These are phyloP conservation scores for Annona squamosa DNA, from an alignment of 164 flowering plant genomes.

Conservation along the genomic window DNA sequence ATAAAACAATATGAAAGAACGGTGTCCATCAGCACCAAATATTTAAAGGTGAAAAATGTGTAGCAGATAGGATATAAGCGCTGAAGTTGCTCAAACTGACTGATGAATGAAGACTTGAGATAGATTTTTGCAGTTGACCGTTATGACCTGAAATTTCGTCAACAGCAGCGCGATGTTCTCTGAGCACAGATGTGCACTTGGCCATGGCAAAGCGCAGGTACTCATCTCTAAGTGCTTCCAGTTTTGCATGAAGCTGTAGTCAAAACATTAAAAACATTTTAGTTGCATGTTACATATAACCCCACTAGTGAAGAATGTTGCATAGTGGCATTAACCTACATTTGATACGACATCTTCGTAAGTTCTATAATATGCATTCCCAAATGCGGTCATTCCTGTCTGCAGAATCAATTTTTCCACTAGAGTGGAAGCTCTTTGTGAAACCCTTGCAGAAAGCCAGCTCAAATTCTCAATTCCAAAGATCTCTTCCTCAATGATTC, in stretches of 20 bases:
- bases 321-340: slow-evolving; percentile 35
- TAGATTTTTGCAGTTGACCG: neutral
- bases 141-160: slow-evolving; percentile 76
- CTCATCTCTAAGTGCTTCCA: slow-evolving; percentile 89
- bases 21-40: slow-evolving; percentile 3
- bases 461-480: slow-evolving; percentile 87
- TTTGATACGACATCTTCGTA: slow-evolving; percentile 82
- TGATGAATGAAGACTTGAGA: neutral
- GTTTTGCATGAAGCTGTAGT: slow-evolving; percentile 75
- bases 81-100: neutral
- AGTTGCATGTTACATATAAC: neutral
- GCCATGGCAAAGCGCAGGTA: slow-evolving; percentile 86
- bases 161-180: slow-evolving; percentile 70
- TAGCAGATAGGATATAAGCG: no score
- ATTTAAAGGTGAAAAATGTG: neutral
- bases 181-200: slow-evolving; percentile 64
- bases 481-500: slow-evolving; percentile 95
- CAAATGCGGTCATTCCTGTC: slow-evolving; percentile 97
- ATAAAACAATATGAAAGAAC: slow-evolving; percentile 11
- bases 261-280: neutral
- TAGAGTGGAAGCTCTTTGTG: slow-evolving; percentile 65
- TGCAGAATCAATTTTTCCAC: slow-evolving; percentile 75
- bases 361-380: slow-evolving; percentile 73
- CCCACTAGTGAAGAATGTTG: neutral
- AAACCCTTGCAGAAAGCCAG: slow-evolving; percentile 90